phyloP scores from a whole-genome alignment of 2,329 filamentous ascomycete species.

The Geoglossum cookeanum region DNA sequence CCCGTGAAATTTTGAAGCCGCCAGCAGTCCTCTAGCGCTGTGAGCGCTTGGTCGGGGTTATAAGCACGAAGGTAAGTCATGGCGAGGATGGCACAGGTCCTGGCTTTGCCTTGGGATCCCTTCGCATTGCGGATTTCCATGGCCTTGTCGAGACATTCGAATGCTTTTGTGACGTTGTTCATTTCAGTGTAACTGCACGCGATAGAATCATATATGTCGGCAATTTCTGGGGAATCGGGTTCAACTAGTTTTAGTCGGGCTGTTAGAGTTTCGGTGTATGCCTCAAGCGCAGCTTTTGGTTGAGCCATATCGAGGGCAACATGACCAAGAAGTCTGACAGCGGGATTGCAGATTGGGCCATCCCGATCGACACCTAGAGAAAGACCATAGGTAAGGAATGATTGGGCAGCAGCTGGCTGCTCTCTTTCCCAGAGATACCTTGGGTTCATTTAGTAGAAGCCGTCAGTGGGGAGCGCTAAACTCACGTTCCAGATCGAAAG shows the following conservation, averaged over 20 bases:
- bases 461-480: not conserved
- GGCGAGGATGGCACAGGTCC: constrained; percentile 7
- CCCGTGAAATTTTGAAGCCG: not conserved
- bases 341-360: constrained; percentile 14
- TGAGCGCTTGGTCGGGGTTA: constrained; percentile 6
- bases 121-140: too few relatives aligned
- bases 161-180: too few relatives aligned
- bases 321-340: constrained; percentile 16
- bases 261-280: constrained; percentile 3
- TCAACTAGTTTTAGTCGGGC: too few relatives aligned
- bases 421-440: constrained; percentile 19
- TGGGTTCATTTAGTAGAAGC: not conserved
- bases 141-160: too few relatives aligned
- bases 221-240: too few relatives aligned
- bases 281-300: constrained; percentile 11
- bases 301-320: constrained; percentile 16
- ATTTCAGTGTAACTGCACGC: too few relatives aligned
- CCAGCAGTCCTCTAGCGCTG: constrained; percentile 6
- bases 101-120: too few relatives aligned
- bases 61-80: constrained; percentile 7
- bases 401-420: constrained; percentile 12
- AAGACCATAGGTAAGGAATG: constrained; percentile 13
- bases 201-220: too few relatives aligned
- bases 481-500: constrained; percentile 13
- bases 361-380: constrained; percentile 12